Base-by-base conservation (phyloP, 2,329 filamentous ascomycete species). In the Neocatenulostroma microsporum region DNA sequence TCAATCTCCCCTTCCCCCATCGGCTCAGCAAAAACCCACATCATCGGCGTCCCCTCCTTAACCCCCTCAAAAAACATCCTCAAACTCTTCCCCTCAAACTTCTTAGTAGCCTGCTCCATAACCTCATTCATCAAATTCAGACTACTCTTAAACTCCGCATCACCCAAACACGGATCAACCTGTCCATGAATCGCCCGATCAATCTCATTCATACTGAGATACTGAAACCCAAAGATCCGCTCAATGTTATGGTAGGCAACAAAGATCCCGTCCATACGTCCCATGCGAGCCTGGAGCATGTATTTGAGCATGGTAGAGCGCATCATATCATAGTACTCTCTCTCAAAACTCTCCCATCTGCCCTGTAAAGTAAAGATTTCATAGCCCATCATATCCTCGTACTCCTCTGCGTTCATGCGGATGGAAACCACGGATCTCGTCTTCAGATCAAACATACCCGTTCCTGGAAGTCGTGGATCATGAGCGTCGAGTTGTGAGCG, bases 211-310 rank as follows among this genome's bases (percentile, higher is more conserved):
- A 96, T 64, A 41, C 79, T 80, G 42, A 98, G 74, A 57, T 98
- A 98, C 61, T 98, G 91, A 61, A 98, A 98, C 5, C 91, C 91
- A 57, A 98, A 98, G 33, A 98, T 94, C 37, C 88, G 82, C 61
- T 88, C 74, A 2, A 87, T 84, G 58, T 98, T 98, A 67, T 98
- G 91, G 58, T 80, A 98, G 2, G 91, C 91, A 15, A 96, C 84
- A 55, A 96, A 98, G 33, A 96, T 95, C 36, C 91, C 91, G 56
- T 98, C 89, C 93, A 98, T 98, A 33, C 88, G 80, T 13, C 93
- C 91, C 77, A 98, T 93, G 29, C 91, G 84, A 19, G 89, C 93
- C 62, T 98, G 91, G 20, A 98, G 70, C 8, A 88, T 94, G 61
- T 98, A 98, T 56, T 98, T 98, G 37, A 98, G 68, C 64, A 98